A percentile compares a stretch with the other conserved stretches of the same genome.
phyloP scores from a whole-genome alignment of 2,329 filamentous ascomycete species.

The Fusarium papillatum region DNA sequence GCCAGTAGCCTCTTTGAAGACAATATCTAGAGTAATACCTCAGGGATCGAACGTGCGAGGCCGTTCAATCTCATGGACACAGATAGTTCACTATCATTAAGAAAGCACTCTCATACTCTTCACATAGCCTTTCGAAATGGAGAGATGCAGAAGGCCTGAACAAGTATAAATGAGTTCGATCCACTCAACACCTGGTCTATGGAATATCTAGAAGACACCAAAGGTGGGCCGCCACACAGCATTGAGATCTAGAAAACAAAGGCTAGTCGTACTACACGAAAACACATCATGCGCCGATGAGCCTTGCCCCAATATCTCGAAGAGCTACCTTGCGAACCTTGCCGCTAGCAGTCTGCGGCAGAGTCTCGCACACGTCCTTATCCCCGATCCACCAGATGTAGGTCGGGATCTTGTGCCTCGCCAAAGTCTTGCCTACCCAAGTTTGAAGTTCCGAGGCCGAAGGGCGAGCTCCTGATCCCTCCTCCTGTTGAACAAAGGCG shows the following conservation, averaged over 20 bases:
- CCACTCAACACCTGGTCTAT: too few relatives aligned
- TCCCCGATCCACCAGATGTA: slow-evolving; percentile 78
- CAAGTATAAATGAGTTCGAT: not conserved
- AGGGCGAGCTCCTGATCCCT: not conserved
- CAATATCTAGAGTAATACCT: too few relatives aligned
- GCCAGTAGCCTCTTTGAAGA: too few relatives aligned
- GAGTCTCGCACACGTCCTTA: slow-evolving; percentile 61
- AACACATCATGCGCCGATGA: not conserved
- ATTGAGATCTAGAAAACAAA: not conserved
- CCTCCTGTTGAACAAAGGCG: slow-evolving; percentile 71
- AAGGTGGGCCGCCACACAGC: not conserved
- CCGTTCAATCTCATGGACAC: too few relatives aligned
- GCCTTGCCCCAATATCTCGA: not conserved
- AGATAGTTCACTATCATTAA: too few relatives aligned
- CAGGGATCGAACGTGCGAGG: too few relatives aligned
- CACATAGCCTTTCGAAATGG: not conserved
- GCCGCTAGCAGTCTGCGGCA: slow-evolving; percentile 73
- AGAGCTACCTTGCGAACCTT: slow-evolving; percentile 53
- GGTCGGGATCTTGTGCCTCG: slow-evolving; percentile 73
- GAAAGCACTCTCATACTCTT: too few relatives aligned
- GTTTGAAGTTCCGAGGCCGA: not conserved
- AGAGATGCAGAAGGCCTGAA: not conserved
- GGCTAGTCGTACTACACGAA: not conserved
- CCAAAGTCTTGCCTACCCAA: slow-evolving; percentile 52
- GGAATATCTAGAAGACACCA: not conserved